Conservation (phyloP, 2,329 filamentous ascomycete genomes). For the Apiospora saccharicola region DNA sequence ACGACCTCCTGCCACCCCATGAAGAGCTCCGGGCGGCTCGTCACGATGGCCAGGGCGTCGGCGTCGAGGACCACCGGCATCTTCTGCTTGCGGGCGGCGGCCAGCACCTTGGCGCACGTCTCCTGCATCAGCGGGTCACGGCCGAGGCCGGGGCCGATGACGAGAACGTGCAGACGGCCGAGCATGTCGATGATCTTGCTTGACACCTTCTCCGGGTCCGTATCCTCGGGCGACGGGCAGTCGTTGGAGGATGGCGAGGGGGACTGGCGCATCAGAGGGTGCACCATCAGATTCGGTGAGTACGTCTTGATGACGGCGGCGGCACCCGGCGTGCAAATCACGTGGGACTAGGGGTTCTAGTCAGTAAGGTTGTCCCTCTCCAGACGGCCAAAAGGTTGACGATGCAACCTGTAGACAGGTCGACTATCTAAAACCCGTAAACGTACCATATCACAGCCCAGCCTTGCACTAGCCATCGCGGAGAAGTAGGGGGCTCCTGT, state of each 20-base stretch:
- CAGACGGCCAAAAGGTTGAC: background rate
- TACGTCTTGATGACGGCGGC: slow-evolving; percentile 94
- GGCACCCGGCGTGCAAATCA: slow-evolving; percentile 93
- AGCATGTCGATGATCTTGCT: slow-evolving; percentile 80
- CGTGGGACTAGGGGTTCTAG: slow-evolving; percentile 70
- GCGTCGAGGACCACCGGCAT: slow-evolving; percentile 92
- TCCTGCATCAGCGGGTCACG: slow-evolving; percentile 90
- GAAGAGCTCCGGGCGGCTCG: slow-evolving; percentile 77
- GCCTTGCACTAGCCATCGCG: slow-evolving; percentile 90
- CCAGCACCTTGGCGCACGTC: slow-evolving; percentile 80
- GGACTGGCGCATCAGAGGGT: slow-evolving; percentile 89
- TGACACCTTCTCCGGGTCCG: slow-evolving; percentile 67
- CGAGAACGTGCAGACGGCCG: slow-evolving; percentile 86
- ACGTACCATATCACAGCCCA: slow-evolving; percentile 88
- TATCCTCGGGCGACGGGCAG: slow-evolving; percentile 60
- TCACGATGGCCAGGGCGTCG: slow-evolving; percentile 83
- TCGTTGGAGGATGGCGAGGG: slow-evolving; percentile 44
- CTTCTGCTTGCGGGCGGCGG: slow-evolving; percentile 73
- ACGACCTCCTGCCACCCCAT: slow-evolving; percentile 84
- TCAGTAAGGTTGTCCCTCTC: background rate
- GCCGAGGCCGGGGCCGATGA: slow-evolving; percentile 91
- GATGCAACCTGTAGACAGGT: background rate
- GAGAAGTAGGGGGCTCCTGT: slow-evolving; percentile 98
- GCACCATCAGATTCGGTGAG: slow-evolving; percentile 98
- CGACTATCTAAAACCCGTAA: background rate